These are phyloP conservation scores for Lactarius tabidus DNA, from an alignment of 768 basidiomycete genomes.

Conservation along the genomic window DNA sequence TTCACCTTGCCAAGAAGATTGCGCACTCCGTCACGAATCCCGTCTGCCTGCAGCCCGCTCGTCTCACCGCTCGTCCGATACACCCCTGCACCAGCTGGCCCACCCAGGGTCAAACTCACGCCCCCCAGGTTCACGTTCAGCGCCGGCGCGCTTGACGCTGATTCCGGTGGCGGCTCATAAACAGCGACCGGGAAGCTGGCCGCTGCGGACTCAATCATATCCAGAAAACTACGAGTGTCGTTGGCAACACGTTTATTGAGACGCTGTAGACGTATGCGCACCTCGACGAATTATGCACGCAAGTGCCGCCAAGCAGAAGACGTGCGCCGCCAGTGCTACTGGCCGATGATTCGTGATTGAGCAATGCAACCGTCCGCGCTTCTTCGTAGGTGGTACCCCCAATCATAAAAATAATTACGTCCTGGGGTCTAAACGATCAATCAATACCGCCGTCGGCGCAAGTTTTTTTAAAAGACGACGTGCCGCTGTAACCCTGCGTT, in stretches of 20 bases:
- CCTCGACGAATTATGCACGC: constrained; percentile 92
- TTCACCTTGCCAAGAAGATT: constrained; percentile 86
- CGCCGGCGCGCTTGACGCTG: constrained; percentile 66
- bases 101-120: constrained; percentile 92
- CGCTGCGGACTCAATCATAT: constrained; percentile 80
- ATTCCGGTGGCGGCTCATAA: constrained; percentile 74
- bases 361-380: constrained; percentile 73
- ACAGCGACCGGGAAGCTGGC: constrained; percentile 57
- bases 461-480: constrained; percentile 16
- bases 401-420: constrained; percentile 94
- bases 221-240: constrained; percentile 59
- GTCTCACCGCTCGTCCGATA: constrained; percentile 77
- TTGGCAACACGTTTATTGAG: neutral
- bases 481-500: constrained; percentile 72
- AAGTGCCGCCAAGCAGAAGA: constrained; percentile 88
- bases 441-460: neutral
- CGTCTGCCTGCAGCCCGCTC: constrained; percentile 73
- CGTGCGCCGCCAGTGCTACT: constrained; percentile 60
- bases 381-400: constrained; percentile 98
- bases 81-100: constrained; percentile 74
- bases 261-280: constrained; percentile 35
- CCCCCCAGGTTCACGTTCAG: constrained; percentile 89
- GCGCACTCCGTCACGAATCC: constrained; percentile 83
- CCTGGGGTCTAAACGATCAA: constrained; percentile 65
- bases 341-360: constrained; percentile 78